Conservation (phyloP, 139 green algal species). For the Monoraphidium neglectum region DNA sequence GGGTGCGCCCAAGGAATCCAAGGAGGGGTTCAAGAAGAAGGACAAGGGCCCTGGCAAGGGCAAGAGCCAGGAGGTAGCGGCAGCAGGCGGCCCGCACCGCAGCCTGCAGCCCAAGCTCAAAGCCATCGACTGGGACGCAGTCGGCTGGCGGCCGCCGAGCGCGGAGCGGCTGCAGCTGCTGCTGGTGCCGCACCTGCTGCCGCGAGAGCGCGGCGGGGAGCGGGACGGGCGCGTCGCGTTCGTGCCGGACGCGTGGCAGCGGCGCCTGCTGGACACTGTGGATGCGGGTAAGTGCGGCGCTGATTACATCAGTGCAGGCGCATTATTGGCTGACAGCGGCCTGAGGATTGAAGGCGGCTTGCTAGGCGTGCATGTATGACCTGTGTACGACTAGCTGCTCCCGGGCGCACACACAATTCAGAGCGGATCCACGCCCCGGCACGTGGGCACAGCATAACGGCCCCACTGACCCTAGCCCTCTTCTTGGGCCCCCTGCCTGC, state of each 20-base stretch:
- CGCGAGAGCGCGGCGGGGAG: slow-evolving; percentile 34
- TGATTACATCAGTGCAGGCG: background rate
- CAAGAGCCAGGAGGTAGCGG: no score
- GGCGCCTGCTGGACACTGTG: slow-evolving; percentile 44
- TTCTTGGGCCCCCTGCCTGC: background rate
- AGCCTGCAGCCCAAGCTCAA: no score
- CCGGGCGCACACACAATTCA: background rate
- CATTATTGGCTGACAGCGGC: background rate
- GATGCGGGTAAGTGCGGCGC: slow-evolving; percentile 29
- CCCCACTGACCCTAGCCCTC: no score
- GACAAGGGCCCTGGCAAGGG: no score
- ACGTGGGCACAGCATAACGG: background rate
- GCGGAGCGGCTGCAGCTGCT: slow-evolving; percentile 7
- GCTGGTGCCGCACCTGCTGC: slow-evolving; percentile 6
- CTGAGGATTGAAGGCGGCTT: background rate
- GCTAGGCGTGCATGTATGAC: background rate
- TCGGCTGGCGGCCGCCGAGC: slow-evolving; percentile 30
- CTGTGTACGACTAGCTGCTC: background rate
- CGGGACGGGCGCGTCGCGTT: background rate
- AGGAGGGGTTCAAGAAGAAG: no score
- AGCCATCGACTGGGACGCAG: no score
- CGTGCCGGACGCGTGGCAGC: slow-evolving; percentile 13
- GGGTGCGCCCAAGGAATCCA: no score
- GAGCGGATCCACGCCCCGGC: background rate
- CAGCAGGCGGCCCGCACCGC: no score